These are phyloP conservation scores for Herpetospermum pedunculosum DNA, from an alignment of 306 rosid genomes.

Conservation along the genomic window DNA sequence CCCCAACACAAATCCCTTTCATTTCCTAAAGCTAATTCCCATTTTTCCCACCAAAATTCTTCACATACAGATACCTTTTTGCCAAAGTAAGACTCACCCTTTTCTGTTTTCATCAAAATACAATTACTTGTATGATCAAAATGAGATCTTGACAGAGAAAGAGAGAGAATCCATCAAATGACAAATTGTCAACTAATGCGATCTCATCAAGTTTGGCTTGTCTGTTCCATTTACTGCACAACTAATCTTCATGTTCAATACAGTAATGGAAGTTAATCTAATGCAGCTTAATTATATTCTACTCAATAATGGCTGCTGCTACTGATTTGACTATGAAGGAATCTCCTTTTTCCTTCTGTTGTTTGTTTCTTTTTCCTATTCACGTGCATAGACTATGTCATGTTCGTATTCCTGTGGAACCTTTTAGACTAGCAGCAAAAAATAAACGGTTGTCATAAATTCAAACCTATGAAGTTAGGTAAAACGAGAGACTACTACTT, in stretches of 20 bases:
- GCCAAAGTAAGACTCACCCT: not conserved
- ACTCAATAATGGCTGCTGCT: not conserved
- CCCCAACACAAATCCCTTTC: not conserved
- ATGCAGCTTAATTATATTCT: not conserved
- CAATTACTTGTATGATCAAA: not conserved
- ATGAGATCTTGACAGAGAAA: not conserved
- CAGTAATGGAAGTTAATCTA: not conserved
- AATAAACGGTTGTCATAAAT: not conserved
- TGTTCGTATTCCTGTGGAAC: not conserved
- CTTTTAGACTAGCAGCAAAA: not conserved
- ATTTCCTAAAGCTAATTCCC: not conserved
- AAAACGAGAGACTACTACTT: not conserved
- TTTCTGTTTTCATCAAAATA: not conserved
- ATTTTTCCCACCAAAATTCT: not conserved
- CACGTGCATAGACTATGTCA: not conserved
- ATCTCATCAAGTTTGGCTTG: not conserved
- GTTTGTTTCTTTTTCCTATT: not conserved
- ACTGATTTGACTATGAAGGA: not conserved
- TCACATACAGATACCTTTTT: not conserved
- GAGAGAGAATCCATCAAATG: not conserved
- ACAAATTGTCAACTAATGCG: not conserved
- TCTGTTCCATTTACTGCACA: not conserved
- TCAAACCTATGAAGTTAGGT: not conserved
- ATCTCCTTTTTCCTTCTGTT: not conserved
- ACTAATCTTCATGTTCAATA: not conserved